Conservation (phyloP, 148 eudicot genomes). For the Selenicereus undatus region DNA sequence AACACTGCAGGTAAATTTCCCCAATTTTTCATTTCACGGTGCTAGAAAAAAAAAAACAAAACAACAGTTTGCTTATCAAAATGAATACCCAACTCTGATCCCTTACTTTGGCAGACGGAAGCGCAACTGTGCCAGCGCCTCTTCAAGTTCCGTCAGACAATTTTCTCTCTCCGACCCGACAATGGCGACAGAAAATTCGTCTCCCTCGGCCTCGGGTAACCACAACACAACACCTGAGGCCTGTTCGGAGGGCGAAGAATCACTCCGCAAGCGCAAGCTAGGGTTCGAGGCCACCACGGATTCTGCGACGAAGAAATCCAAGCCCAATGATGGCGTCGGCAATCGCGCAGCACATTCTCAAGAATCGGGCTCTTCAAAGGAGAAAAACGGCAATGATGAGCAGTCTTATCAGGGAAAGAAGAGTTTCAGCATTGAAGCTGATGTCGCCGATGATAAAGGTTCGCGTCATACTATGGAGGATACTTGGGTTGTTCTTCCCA, state of each 20-base stretch:
- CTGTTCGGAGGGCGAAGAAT: neutral
- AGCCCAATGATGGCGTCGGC: neutral
- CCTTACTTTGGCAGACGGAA: no score
- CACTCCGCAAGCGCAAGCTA: conserved; percentile 1
- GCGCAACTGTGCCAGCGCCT: no score
- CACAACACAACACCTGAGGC: neutral
- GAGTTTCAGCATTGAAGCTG: conserved; percentile 50
- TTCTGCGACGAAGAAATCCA: conserved; percentile 6
- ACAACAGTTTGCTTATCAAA: no score
- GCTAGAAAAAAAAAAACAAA: no score
- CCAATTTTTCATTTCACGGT: no score
- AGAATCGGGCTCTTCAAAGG: neutral
- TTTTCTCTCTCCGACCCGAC: neutral
- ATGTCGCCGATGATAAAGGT: conserved; percentile 69
- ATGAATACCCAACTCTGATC: no score
- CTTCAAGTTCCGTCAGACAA: no score
- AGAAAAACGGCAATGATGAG: neutral
- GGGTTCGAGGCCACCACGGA: neutral
- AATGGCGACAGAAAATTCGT: neutral
- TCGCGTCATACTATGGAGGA: conserved; percentile 73
- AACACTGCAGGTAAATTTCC: no score
- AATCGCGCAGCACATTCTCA: neutral
- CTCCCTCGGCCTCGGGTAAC: neutral
- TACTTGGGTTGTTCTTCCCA: conserved; percentile 56
- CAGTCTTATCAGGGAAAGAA: neutral